phyloP scores from a whole-genome alignment of 257 asterid species.

The Perilla frutescens region DNA sequence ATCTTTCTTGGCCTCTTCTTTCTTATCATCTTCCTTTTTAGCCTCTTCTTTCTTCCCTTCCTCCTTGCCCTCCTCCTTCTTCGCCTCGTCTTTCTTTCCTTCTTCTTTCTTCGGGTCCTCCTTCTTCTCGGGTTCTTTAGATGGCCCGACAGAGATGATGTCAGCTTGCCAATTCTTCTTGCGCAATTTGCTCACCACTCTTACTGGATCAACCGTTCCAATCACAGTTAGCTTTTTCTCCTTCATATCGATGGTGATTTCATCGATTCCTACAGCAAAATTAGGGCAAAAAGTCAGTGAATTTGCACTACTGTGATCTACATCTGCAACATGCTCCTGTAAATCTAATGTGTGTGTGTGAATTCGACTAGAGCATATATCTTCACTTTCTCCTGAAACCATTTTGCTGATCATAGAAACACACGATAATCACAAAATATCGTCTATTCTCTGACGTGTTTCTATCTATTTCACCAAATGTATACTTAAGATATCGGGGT shows the following conservation, averaged over 20 bases:
- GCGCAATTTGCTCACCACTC: conserved; percentile 59
- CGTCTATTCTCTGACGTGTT: background rate
- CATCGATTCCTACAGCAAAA: conserved; percentile 55
- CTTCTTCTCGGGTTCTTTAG: conserved; percentile 52
- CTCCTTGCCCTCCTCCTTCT: conserved; percentile 39
- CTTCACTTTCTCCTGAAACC: background rate
- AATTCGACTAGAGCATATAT: background rate
- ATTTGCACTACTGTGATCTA: background rate
- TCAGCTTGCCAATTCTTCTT: conserved; percentile 55
- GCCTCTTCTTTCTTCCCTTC: conserved; percentile 47
- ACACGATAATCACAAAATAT: background rate
- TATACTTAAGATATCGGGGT: background rate
- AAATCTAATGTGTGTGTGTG: no score
- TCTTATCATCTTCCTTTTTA: conserved; percentile 38
- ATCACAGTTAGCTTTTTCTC: conserved; percentile 52
- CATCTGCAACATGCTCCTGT: background rate
- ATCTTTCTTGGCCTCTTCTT: conserved; percentile 40
- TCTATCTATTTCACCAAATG: background rate
- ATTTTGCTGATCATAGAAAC: background rate
- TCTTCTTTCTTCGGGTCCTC: conserved; percentile 55
- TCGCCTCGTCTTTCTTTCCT: conserved; percentile 44
- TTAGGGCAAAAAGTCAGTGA: background rate
- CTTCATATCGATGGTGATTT: conserved; percentile 56
- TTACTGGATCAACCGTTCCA: conserved; percentile 66
- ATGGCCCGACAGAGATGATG: conserved; percentile 56